Base-by-base conservation (phyloP, 2,329 filamentous ascomycete genomes). In the Neocucurbitaria cava region DNA sequence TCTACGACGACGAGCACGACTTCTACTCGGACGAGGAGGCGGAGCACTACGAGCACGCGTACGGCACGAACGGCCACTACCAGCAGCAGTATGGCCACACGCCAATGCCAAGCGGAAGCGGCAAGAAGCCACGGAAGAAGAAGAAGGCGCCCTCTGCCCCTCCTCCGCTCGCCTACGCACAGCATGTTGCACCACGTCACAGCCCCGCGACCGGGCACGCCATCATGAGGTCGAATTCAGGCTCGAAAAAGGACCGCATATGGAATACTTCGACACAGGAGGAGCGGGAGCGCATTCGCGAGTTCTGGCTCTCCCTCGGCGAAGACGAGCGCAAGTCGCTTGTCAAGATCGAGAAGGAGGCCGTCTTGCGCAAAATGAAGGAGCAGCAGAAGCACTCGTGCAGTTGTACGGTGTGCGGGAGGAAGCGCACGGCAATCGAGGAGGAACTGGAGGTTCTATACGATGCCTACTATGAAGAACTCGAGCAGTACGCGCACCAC, bases 331-430 rank as follows among this genome's bases (percentile, higher is more conserved):
- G 95, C 66, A 95, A 96, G 74, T 95, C 91, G 15, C 82, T 99
- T 42, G 92, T 99, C 71, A 97, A 97, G 78, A 94, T 99, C 26
- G 95, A 99, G 78, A 99, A 99, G 79, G 94, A 99, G 77, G 94
- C 95, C 7, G 95, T 99, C 0, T 80, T 99, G 52, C 92, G 91
- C 72, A 99, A 99, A 82, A 99, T 99, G 95, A 99, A 99, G 82
- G 95, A 99, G 77, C 95, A 99, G 77, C 95, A 99, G 77, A 98
- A 98, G 78, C 93, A 98, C 76, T 98, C 94, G 2, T 99, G 95
- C 81, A 97, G 93, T 75, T 99, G 95, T 77, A 96, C 92, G 4
- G 94, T 99, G 36, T 99, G 95, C 76, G 95, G 95, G 48, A 87
- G 95, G 63, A 99, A 99, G 80, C 87, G 95, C 49, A 96, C 90